A percentile compares a stretch with the other conserved stretches of the same genome.
These are phyloP conservation scores for Pseudozyma pruni DNA, from an alignment of 1,284 basidiomycete genomes.

Conservation along the genomic window DNA sequence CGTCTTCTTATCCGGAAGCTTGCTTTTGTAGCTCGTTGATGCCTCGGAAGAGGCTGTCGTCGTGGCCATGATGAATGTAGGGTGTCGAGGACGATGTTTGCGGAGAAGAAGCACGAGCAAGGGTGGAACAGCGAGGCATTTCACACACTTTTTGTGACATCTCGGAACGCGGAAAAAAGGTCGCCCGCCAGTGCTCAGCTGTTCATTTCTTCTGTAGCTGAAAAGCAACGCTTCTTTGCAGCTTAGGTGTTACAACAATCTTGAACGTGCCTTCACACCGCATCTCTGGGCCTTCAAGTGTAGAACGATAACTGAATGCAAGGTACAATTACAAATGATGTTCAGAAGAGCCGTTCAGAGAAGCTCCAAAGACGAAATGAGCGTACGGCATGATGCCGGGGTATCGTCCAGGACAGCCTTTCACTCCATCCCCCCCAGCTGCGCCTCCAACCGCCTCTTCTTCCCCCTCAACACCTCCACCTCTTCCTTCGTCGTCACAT, in stretches of 20 bases:
- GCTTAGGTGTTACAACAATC: no score
- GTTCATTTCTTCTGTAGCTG: no score
- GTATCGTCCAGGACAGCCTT: neutral
- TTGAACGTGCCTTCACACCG: no score
- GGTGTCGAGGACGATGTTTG: neutral
- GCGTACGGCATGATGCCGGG: no score
- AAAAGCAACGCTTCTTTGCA: no score
- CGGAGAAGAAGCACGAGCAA: neutral
- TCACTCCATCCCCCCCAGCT: conserved; percentile 24
- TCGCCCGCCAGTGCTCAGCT: neutral
- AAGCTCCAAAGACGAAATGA: neutral
- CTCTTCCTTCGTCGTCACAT: conserved; percentile 81
- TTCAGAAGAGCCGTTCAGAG: neutral
- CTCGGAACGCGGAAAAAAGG: conserved; percentile 29
- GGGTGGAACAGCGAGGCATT: no score
- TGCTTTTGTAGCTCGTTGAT: conserved; percentile 28
- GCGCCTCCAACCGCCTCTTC: conserved; percentile 24
- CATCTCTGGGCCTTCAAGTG: no score
- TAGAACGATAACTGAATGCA: no score
- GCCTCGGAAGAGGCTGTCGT: conserved; percentile 3
- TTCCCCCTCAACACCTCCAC: conserved; percentile 67
- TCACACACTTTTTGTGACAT: conserved; percentile 1
- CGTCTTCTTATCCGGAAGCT: conserved; percentile 45
- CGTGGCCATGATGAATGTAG: conserved; percentile 11
- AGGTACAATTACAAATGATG: conserved; percentile 31